Base-by-base conservation (phyloP, 2,329 filamentous ascomycete genomes). In the Monosporascus sp. region DNA sequence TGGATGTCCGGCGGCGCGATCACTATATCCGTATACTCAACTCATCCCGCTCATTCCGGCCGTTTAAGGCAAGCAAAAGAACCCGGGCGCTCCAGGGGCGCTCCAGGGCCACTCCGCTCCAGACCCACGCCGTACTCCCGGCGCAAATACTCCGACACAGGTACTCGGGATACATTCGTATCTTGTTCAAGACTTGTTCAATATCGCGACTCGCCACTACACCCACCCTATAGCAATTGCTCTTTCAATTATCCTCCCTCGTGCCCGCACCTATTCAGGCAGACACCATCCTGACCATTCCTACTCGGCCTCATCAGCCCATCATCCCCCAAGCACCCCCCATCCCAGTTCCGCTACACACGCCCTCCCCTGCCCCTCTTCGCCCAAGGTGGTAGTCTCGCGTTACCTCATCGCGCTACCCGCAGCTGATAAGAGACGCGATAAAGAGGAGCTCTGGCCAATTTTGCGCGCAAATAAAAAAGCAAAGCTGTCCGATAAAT, bases 401-500 rank as follows among this genome's bases (percentile, higher is more conserved):
- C 15, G 39, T 20, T 43, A 43, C 39, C 39, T 43, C 22, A 20
- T 43, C 22, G 18, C 39, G 18, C 18, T 43, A 24, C 39, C 18
- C 39, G 11, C 31, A 20, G 5, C 39, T 9, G 39, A 43, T 43
- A 43, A 20, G 39, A 20, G 22, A 43, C 39, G 39, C 17, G 39
- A 20, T 20, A 43, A 43, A 18, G 39, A 43, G 39, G 11, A 43
- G 37, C 18, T 18, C 18, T 18, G 37, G 37, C 37, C 37, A 39
- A 18, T n/a, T 39, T 39, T 18, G 17, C 37, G 31, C 31, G 9
- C 11, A 35, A 35, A 14, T 25, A 25, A 35, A 31, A 27, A 35
- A 35, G 31, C 31, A 35, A 14, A 70, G 65, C 37, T 15, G 44
- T 27, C 41, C 41, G 41, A 57, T 57, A 57, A 55, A 57, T 57